Evolutionary conservation across 768 basidiomycete species (phyloP), one percentile per base, ranked within the genome.

Genomic region (Trametes cubensis): DNA sequence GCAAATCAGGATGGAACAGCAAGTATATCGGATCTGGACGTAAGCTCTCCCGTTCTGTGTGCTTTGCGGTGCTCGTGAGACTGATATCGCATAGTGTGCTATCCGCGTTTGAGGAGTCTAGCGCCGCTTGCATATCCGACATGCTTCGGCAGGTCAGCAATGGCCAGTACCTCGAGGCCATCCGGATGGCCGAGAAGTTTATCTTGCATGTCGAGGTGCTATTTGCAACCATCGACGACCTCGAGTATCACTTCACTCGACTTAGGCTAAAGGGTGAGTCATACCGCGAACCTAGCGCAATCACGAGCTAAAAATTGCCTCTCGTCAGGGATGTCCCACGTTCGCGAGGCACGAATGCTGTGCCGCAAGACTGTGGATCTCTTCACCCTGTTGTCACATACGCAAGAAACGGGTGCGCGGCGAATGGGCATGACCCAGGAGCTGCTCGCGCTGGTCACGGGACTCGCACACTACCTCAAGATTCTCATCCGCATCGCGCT

Each of bases 21-120:
- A 96, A 73, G 97, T 99, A 6, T 95, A 95, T 78, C 90, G 95
- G 47, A 98, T 99, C 69, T 99, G 97, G 97, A 97, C 95, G 91
- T 92, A 71, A 78, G 91, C 85, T n/a, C 25, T 51, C 46, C 6
- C 49, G 4, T 8, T 41, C 17, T 26, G 48, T 28, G 51, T 44
- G 53, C 30, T 26, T 58, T 10, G 40, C 66, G n/a, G 23, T 64
- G 53, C 40, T 51, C 25, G 40, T 40, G 44, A 46, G 40, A 3
- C 25, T 11, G 56, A 60, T 42, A 18, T 23, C 15, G 4, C 6
- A 40, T 65, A 93, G 91, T 51, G 95, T 98, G 40, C 82, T 99
- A 40, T 97, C 95, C 25, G 94, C 96, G 4, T 99, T 98, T 66
- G 97, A 99, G 74, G 97, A 99, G 77, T 96, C 94, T n/a, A 95